Conservation (phyloP, 2,329 filamentous ascomycete species). For the Geoglossum cookeanum region DNA sequence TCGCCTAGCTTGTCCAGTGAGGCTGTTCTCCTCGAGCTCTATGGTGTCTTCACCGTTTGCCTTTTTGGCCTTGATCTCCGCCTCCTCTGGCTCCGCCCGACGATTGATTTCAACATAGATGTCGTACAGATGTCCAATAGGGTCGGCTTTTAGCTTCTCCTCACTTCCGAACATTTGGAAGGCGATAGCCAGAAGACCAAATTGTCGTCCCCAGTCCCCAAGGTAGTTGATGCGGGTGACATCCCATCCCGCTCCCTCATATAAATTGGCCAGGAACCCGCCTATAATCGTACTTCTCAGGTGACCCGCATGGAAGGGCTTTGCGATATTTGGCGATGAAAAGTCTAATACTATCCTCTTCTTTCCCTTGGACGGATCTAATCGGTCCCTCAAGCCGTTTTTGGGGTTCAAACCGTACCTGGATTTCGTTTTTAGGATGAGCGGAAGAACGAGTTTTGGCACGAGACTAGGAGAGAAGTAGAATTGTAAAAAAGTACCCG, state of each 20-base stretch:
- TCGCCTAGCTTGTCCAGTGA: constrained; percentile 56
- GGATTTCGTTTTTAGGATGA: constrained; percentile 41
- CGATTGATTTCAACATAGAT: constrained; percentile 61
- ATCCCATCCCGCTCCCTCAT: constrained; percentile 50
- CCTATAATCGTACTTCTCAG: constrained; percentile 61
- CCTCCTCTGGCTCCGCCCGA: constrained; percentile 44
- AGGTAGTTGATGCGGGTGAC: constrained; percentile 56
- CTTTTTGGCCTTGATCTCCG: constrained; percentile 39
- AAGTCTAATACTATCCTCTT: constrained; percentile 64
- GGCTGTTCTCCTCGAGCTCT: constrained; percentile 32
- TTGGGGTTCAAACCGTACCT: constrained; percentile 45
- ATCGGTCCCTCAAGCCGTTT: constrained; percentile 39
- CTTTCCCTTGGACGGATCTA: constrained; percentile 37
- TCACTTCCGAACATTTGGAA: constrained; percentile 61
- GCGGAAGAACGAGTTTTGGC: constrained; percentile 45
- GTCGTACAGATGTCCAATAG: constrained; percentile 66
- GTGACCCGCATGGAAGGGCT: constrained; percentile 61
- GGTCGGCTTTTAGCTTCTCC: constrained; percentile 48
- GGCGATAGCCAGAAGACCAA: constrained; percentile 50
- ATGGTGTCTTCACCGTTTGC: constrained; percentile 29
- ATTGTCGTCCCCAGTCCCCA: constrained; percentile 64
- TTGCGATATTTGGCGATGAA: constrained; percentile 71
- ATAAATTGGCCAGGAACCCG: constrained; percentile 50
- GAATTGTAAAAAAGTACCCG: constrained; percentile 56
- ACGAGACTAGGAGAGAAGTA: constrained; percentile 58